Percentiles rank a stretch among this genome's conserved stretches.
Conservation (phyloP, 148 eudicot species). For the Dianthus caryophyllus region DNA sequence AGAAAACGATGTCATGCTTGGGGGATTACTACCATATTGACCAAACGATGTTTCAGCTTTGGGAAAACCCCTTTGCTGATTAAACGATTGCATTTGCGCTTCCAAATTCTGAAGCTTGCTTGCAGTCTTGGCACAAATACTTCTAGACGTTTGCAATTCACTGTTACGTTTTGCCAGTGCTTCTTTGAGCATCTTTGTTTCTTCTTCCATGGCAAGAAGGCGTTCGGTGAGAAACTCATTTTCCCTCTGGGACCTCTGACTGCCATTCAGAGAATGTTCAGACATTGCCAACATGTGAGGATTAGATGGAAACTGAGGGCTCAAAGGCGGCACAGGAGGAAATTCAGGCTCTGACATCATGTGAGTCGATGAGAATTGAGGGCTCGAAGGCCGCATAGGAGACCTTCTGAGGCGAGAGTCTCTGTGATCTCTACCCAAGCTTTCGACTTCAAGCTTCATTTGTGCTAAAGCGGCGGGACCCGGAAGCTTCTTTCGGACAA, state of each 20-base stretch:
- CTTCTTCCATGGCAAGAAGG: conserved; percentile 83
- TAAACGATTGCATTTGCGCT: conserved; percentile 44
- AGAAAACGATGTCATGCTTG: conserved; percentile 28
- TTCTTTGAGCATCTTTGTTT: conserved; percentile 95
- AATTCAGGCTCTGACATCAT: conserved; percentile 45
- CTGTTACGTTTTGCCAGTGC: conserved; percentile 85
- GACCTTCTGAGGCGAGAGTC: conserved; percentile 39
- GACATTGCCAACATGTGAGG: conserved; percentile 36
- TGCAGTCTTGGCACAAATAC: conserved; percentile 72
- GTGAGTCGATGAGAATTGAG: conserved; percentile 49
- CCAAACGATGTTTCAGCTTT: conserved; percentile 6
- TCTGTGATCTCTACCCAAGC: conserved; percentile 45
- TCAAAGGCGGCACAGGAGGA: conserved; percentile 67
- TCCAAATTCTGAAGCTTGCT: conserved; percentile 86
- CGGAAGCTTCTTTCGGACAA: conserved; percentile 92
- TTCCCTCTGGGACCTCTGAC: conserved; percentile 68
- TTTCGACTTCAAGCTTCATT: conserved; percentile 96
- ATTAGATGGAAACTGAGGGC: conserved; percentile 52
- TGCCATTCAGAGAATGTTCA: conserved; percentile 63
- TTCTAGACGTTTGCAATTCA: conserved; percentile 84
- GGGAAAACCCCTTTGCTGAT: conserved; percentile 36
- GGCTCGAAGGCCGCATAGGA: conserved; percentile 64
- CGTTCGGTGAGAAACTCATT: conserved; percentile 83
- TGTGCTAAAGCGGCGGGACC: conserved; percentile 99
- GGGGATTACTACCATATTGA: conserved; percentile 5